A percentile compares a stretch with the other conserved stretches of the same genome.
These are phyloP conservation scores for Barnettozyma sucrosica DNA, from an alignment of 805 yeast genomes.

Conservation along the genomic window DNA sequence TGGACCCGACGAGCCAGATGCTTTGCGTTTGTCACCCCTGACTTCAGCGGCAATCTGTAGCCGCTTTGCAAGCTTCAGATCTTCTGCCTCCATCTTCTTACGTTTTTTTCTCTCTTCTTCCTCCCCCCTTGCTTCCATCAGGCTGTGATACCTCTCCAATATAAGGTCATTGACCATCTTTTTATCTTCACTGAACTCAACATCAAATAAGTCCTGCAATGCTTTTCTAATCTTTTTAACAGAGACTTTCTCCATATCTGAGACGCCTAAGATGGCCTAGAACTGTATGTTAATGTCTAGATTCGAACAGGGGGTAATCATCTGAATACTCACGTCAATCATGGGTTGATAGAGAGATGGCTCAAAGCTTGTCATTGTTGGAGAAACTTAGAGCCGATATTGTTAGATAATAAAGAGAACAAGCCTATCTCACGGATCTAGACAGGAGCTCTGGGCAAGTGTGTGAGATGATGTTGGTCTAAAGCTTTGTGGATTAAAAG, in stretches of 20 bases:
- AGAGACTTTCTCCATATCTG: conserved; percentile 63
- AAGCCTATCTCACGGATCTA: no score
- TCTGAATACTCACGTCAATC: conserved; percentile 46
- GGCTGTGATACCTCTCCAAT: conserved; percentile 46
- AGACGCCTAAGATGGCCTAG: conserved; percentile 65
- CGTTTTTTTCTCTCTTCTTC: conserved; percentile 25
- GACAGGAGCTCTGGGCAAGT: neutral
- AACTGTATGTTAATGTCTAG: conserved; percentile 5
- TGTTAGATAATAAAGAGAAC: neutral
- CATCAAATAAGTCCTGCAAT: conserved; percentile 59
- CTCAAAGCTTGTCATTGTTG: conserved; percentile 13
- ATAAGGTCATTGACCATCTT: conserved; percentile 56
- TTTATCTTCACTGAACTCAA: conserved; percentile 46
- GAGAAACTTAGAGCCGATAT: neutral
- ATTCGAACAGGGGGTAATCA: neutral
- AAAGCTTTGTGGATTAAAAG: no score
- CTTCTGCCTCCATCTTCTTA: conserved; percentile 40
- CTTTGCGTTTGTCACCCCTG: conserved; percentile 15
- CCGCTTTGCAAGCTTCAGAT: conserved; percentile 46
- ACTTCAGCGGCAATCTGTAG: conserved; percentile 31
- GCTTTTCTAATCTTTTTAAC: conserved; percentile 69
- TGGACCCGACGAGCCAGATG: conserved; percentile 4
- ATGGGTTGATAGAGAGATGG: conserved; percentile 42
- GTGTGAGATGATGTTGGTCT: neutral
- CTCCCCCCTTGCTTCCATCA: conserved; percentile 36